Conservation (phyloP, 2,329 filamentous ascomycete species). For the Xylariaceae sp. region DNA sequence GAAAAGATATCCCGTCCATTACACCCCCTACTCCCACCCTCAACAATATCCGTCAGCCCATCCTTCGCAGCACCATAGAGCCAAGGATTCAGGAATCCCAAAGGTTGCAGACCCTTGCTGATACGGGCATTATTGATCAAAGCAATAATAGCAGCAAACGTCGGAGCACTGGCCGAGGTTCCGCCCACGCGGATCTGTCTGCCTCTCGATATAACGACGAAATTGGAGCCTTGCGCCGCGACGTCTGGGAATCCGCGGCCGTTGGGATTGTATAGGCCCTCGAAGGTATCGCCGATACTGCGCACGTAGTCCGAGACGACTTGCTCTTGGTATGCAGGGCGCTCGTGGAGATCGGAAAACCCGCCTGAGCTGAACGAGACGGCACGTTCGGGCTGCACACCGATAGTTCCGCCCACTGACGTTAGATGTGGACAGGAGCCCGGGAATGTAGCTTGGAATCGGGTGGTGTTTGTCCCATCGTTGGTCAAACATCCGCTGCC, state of each 20-base stretch:
- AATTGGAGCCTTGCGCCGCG: constrained; percentile 4
- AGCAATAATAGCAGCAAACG: constrained; percentile 8
- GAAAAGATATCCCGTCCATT: constrained; percentile 27
- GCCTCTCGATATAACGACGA: background rate
- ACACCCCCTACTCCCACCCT: constrained; percentile 34
- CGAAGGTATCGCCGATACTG: constrained; percentile 34
- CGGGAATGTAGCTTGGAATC: constrained; percentile 47
- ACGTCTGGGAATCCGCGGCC: constrained; percentile 47
- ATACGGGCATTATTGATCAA: constrained; percentile 11
- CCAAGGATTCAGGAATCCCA: constrained; percentile 14
- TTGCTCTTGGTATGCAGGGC: constrained; percentile 5
- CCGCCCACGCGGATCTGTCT: background rate
- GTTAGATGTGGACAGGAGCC: constrained; percentile 13
- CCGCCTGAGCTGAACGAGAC: constrained; percentile 16
- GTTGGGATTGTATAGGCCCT: constrained; percentile 38
- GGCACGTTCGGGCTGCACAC: constrained; percentile 12
- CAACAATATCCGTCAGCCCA: constrained; percentile 42
- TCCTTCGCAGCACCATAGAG: constrained; percentile 61
- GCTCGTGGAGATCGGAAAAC: constrained; percentile 11
- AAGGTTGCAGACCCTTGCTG: background rate
- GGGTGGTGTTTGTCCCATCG: constrained; percentile 45
- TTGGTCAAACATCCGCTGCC: constrained; percentile 45
- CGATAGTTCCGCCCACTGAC: constrained; percentile 9
- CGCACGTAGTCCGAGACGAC: constrained; percentile 44
- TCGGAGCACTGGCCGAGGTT: constrained; percentile 8